Evolutionary conservation across 306 rosid species (phyloP).

Genomic region (Echinosophora koreensis): DNA sequence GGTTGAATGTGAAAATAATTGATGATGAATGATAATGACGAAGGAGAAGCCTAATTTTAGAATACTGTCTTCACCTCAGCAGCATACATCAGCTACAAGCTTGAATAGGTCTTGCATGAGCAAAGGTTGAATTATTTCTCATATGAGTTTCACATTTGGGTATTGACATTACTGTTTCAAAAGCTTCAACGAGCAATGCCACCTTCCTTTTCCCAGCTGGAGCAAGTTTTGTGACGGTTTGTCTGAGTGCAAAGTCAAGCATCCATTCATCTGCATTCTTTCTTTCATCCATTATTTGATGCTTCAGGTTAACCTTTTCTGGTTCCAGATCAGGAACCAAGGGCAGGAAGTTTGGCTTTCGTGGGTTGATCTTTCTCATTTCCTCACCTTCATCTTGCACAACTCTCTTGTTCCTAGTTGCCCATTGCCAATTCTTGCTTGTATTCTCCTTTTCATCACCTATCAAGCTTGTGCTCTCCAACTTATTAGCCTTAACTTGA

Average conservation of each 20-base stretch:
- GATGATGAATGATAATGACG: neutral
- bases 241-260: slow-evolving; percentile 81
- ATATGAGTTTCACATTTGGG: slow-evolving; percentile 55
- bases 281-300: slow-evolving; percentile 73
- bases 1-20: neutral
- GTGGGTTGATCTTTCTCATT: slow-evolving; percentile 60
- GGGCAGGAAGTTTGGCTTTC: slow-evolving; percentile 74
- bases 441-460: slow-evolving; percentile 41
- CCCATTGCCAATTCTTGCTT: slow-evolving; percentile 51
- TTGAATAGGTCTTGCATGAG: slow-evolving; percentile 65
- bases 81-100: slow-evolving; percentile 64
- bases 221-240: slow-evolving; percentile 73
- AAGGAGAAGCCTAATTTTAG: neutral
- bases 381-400: slow-evolving; percentile 62
- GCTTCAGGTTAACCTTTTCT: slow-evolving; percentile 78
- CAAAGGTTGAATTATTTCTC: slow-evolving; percentile 53
- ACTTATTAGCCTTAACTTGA: slow-evolving; percentile 24
- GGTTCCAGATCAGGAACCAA: slow-evolving; percentile 61
- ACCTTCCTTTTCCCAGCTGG: slow-evolving; percentile 85
- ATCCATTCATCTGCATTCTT: slow-evolving; percentile 89
- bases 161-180: slow-evolving; percentile 73
- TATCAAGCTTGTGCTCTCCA: slow-evolving; percentile 27
- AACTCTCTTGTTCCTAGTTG: slow-evolving; percentile 49
- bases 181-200: slow-evolving; percentile 90
- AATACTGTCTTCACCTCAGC: slow-evolving; percentile 35